Percentiles rank a stretch among this genome's conserved stretches.
These are phyloP conservation scores for Pholiota microspora DNA, from an alignment of 768 basidiomycete genomes.

Conservation along the genomic window DNA sequence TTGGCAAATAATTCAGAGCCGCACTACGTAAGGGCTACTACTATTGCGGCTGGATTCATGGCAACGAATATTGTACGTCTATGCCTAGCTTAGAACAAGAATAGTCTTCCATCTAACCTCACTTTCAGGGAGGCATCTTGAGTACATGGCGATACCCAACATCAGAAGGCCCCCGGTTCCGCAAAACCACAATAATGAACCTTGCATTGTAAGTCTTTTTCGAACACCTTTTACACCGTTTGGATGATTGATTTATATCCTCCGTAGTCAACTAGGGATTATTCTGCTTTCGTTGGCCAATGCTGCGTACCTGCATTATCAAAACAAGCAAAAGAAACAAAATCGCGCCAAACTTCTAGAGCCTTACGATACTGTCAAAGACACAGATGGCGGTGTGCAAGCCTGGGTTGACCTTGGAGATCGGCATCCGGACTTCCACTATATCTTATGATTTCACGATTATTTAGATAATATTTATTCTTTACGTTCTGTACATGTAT, in stretches of 20 bases:
- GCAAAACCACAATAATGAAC: conserved; percentile 36
- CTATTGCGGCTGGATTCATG: conserved; percentile 32
- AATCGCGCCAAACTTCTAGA: conserved; percentile 26
- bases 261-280: conserved; percentile 23
- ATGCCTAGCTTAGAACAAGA: neutral
- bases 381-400: conserved; percentile 23
- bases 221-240: neutral
- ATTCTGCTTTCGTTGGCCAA: conserved; percentile 25
- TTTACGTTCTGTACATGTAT: conserved; percentile 19
- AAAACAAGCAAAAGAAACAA: conserved; percentile 24
- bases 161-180: conserved; percentile 33
- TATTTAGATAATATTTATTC: neutral
- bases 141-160: conserved; percentile 41
- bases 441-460: conserved; percentile 10
- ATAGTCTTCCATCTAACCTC: neutral
- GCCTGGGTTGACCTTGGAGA: conserved; percentile 37
- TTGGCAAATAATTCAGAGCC: conserved; percentile 38
- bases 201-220: conserved; percentile 27
- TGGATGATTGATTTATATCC: neutral
- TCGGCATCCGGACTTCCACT: conserved; percentile 34
- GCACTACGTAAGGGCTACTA: conserved; percentile 34
- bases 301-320: conserved; percentile 24
- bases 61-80: conserved; percentile 32
- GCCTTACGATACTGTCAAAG: conserved; percentile 26
- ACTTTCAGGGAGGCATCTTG: conserved; percentile 34